phyloP scores from a whole-genome alignment of 208 protist genomes.

The Acanthamoeba royreba region DNA sequence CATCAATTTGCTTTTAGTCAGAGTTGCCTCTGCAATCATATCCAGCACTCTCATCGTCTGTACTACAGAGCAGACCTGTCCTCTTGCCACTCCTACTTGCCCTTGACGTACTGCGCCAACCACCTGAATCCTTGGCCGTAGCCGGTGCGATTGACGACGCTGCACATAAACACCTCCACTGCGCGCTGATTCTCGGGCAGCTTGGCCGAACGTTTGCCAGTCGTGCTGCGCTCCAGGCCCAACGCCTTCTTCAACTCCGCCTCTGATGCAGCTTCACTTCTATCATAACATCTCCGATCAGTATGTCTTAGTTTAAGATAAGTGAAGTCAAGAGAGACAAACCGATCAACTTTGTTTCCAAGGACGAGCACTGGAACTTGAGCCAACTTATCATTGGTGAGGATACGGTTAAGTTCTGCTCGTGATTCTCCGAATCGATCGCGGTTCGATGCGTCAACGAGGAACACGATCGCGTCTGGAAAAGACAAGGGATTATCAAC shows the following conservation, averaged over 20 bases:
- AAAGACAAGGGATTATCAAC: neutral
- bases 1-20: too few relatives aligned
- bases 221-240: constrained; percentile 89
- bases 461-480: constrained; percentile 92
- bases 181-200: neutral
- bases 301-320: neutral
- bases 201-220: neutral
- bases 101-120: neutral
- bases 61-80: too few relatives aligned
- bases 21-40: too few relatives aligned
- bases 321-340: neutral
- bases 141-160: constrained; percentile 94
- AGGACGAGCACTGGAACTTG: constrained; percentile 98
- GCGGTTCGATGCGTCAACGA: constrained; percentile 95
- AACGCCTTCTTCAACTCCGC: constrained; percentile 89
- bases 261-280: constrained; percentile 90
- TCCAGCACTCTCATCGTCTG: too few relatives aligned
- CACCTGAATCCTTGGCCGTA: constrained; percentile 91
- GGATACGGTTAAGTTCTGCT: constrained; percentile 90
- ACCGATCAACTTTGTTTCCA: constrained; percentile 99
- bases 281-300: neutral
- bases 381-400: constrained; percentile 90
- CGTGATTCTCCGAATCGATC: constrained; percentile 94
- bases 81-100: too few relatives aligned
- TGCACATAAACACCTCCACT: constrained; percentile 97